A percentile compares a stretch with the other conserved stretches of the same genome.
phyloP scores from a whole-genome alignment of 2,329 filamentous ascomycete genomes.

The Magnaporthiopsis rhizophila region DNA sequence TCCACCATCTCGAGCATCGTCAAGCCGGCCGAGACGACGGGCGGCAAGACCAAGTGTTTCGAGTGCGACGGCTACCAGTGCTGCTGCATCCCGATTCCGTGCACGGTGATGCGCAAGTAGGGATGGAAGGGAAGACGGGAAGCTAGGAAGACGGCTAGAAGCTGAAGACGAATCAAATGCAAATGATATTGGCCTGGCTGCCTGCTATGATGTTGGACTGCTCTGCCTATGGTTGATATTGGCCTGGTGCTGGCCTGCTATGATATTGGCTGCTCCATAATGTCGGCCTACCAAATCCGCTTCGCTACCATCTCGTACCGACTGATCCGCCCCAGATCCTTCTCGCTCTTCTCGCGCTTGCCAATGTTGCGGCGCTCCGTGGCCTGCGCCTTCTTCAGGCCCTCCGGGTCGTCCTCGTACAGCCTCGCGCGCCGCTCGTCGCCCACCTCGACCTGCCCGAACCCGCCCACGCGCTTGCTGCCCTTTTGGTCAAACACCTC shows the following conservation, averaged over 20 bases:
- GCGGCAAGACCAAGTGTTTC: constrained; percentile 38
- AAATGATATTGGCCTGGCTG: too few species aligned
- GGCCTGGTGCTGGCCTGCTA: too few species aligned
- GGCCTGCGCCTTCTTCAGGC: constrained; percentile 50
- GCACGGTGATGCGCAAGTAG: constrained; percentile 35
- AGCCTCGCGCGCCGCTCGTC: constrained; percentile 83
- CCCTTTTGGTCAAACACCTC: constrained; percentile 61
- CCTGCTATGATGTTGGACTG: too few species aligned
- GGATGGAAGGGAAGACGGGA: too few species aligned
- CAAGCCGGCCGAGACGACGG: constrained; percentile 35
- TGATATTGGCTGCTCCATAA: too few species aligned
- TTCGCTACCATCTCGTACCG: constrained; percentile 96
- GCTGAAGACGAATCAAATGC: too few species aligned
- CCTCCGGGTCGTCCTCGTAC: constrained; percentile 76
- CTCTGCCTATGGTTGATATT: too few species aligned
- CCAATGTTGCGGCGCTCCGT: constrained; percentile 57
- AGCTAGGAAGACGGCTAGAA: too few species aligned
- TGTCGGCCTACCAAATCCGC: constrained; percentile 59
- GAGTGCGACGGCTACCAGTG: constrained; percentile 43
- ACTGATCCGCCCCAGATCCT: constrained; percentile 58
- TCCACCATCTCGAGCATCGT: constrained; percentile 42
- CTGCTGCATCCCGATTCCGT: constrained; percentile 47
- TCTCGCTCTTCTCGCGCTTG: constrained; percentile 41
- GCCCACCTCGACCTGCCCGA: constrained; percentile 77
- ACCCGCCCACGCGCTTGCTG: constrained; percentile 64